Conservation (phyloP, 495 filamentous ascomycete genomes). For the Emericellopsis terricola region DNA sequence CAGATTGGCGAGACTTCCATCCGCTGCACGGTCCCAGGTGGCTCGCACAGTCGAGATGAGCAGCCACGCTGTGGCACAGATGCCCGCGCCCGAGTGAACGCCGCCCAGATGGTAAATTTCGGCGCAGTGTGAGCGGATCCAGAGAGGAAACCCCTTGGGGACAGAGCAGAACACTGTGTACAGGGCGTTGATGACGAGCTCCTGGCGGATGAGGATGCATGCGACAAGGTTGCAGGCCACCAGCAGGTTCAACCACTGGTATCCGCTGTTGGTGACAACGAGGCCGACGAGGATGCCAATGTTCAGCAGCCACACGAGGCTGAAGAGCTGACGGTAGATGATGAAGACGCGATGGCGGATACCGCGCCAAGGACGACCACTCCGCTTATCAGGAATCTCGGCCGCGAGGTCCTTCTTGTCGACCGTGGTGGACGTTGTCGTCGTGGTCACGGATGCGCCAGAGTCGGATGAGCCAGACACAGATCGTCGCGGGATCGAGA, state of each 20-base stretch:
- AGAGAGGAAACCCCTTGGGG: slow-evolving; percentile 41
- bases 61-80: slow-evolving; percentile 56
- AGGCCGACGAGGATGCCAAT: slow-evolving; percentile 7
- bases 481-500: not conserved
- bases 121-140: slow-evolving; percentile 43
- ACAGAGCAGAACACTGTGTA: slow-evolving; percentile 38
- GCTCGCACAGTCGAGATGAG: slow-evolving; percentile 26
- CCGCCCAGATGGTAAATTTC: slow-evolving; percentile 69
- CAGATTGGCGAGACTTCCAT: slow-evolving; percentile 21
- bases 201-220: slow-evolving; percentile 46
- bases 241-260: slow-evolving; percentile 12
- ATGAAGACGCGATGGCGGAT: slow-evolving; percentile 10
- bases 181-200: slow-evolving; percentile 55
- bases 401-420: not conserved
- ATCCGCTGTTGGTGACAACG: slow-evolving; percentile 5
- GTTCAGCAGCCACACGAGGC: slow-evolving; percentile 14
- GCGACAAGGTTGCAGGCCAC: slow-evolving; percentile 29
- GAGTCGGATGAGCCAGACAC: slow-evolving; percentile 2
- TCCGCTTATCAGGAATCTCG: not conserved
- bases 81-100: slow-evolving; percentile 53
- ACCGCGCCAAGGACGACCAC: slow-evolving; percentile 3
- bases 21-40: slow-evolving; percentile 16
- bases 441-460: slow-evolving; percentile 8
- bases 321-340: slow-evolving; percentile 18
- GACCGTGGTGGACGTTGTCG: slow-evolving; percentile 3